Base-by-base conservation (phyloP, 2,329 filamentous ascomycete genomes). In the Parascedosporium putredinis region DNA sequence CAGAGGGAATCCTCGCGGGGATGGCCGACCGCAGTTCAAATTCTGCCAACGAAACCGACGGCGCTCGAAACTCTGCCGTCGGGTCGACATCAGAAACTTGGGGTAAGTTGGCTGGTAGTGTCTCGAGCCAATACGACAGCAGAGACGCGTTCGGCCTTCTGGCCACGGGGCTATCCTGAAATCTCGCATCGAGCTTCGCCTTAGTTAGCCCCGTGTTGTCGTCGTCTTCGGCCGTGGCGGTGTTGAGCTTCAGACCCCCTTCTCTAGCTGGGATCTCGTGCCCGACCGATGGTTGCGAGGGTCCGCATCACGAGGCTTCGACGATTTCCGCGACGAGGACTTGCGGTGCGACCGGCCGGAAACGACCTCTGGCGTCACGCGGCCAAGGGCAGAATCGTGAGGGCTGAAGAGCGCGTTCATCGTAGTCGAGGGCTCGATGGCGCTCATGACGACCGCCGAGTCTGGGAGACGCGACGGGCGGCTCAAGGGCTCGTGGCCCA, bases 91-190 rank as follows among this genome's bases (percentile, higher is more conserved):
- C 16, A 9, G 47, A 23, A 9, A 48, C 33, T 3, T n/a, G 20
- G 33, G 27, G 31, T n/a, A 48, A 44, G 12, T n/a, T 42, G 2
- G n/a, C 20, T 18, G 48, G 48, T 22, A 50, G 20, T 6, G 27
- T 38, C 40, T 50, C 48, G 10, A 50, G 31, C 48, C 48, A 50
- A 29, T 45, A 18, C 42, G 48, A 20, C n/a, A 50, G 48, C 2
- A 50, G 22, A 14, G 48, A 34, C 18, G 42, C 18, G 29, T 45
- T 33, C 20, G 48, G 48, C 29, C 25, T 8, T 22, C 27, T 24
- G 8, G 40, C 12, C 4, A 45, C 40, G n/a, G 48, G 48, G 14
- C 40, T 43, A 33, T 49, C 47, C 24, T 49, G 42, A 23, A 49
- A 38, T 16, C 33, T 20, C 23, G n/a, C 22, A 8, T 38, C 24